Base-by-base conservation (phyloP, 768 basidiomycete species). In the Pholiota microspora region DNA sequence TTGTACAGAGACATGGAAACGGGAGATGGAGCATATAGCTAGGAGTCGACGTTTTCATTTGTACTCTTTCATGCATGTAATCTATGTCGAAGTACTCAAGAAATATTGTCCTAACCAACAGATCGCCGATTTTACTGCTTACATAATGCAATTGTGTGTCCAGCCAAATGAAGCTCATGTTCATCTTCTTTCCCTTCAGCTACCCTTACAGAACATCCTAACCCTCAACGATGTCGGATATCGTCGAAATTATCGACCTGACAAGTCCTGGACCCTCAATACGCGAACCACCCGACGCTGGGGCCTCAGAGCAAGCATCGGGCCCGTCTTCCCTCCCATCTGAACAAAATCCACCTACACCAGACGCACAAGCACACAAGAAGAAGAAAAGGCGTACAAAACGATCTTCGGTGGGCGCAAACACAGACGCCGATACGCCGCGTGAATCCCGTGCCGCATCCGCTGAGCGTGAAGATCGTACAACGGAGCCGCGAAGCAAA, bases 241-340 rank as follows among this genome's bases (percentile, higher is more conserved):
- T 25, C 23, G 46, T 24, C 28, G 53, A 54, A 40, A 38, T 54
- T 28, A 54, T 54, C 18, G 53, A 54, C 45, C 53, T 54, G 18
- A 54, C 53, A 10, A 54, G 45, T 35, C 53, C 53, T 12, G 16
- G 36, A 21, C 9, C 36, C 4, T 7, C 21, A 36, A 25, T 27
- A 2, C 32, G 23, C 35, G 53, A 54, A 21, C 40, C 44, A 9
- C 23, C 45, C 2, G 53, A 54, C 12, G 3, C 25, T 12, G 53
- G 47, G 2, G 16, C 12, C 9, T 18, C 23, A 13, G 45, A 46
- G n/a, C 45, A 44, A 10, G 34, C 32, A 29, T 29, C 25, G 29
- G 29, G 6, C 7, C 7, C 29, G 12, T 31, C 29, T 23, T 16
- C 25, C 16, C 18, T 29, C 9, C 36, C 27, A 15, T 38, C 21